These are phyloP conservation scores for Blumeriella jaapii DNA, from an alignment of 2,329 filamentous ascomycete genomes.

Conservation along the genomic window DNA sequence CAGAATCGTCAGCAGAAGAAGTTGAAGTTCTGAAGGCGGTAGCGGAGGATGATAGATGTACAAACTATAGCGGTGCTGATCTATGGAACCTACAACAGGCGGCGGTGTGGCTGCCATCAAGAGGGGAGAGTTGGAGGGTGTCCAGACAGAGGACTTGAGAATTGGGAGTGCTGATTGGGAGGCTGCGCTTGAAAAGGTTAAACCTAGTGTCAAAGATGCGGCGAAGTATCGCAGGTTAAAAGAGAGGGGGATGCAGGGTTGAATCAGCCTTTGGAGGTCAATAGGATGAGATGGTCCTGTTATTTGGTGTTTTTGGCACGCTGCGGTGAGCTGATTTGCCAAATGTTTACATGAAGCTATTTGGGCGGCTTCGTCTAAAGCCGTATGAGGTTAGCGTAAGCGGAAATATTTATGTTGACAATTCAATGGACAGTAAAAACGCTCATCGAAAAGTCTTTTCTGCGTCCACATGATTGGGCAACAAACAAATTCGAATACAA, in stretches of 20 bases:
- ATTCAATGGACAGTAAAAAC: no score
- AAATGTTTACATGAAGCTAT: no score
- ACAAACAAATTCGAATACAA: no score
- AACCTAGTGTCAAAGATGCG: slow-evolving; percentile 28
- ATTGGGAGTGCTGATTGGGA: slow-evolving; percentile 26
- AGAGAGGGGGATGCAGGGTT: slow-evolving; percentile 26
- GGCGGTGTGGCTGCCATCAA: slow-evolving; percentile 27
- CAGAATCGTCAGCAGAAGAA: slow-evolving; percentile 39
- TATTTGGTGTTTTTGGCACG: no score
- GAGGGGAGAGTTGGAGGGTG: slow-evolving; percentile 19
- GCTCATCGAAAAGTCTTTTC: no score
- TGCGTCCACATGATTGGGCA: no score
- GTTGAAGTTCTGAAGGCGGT: slow-evolving; percentile 47
- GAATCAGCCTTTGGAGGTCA: not conserved
- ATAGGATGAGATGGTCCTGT: no score
- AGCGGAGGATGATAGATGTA: slow-evolving; percentile 55
- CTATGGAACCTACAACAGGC: slow-evolving; percentile 39
- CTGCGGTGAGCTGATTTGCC: no score
- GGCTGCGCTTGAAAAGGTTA: slow-evolving; percentile 24
- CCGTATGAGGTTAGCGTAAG: no score
- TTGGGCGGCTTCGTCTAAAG: no score
- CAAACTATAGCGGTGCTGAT: slow-evolving; percentile 64
- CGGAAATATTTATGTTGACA: no score
- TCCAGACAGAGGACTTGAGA: slow-evolving; percentile 15
- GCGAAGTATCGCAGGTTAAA: slow-evolving; percentile 27